Percentiles rank a stretch among this genome's conserved stretches.
These are phyloP conservation scores for Thalassiosira hispida DNA, from an alignment of 352 stramenopile species.

Conservation along the genomic window DNA sequence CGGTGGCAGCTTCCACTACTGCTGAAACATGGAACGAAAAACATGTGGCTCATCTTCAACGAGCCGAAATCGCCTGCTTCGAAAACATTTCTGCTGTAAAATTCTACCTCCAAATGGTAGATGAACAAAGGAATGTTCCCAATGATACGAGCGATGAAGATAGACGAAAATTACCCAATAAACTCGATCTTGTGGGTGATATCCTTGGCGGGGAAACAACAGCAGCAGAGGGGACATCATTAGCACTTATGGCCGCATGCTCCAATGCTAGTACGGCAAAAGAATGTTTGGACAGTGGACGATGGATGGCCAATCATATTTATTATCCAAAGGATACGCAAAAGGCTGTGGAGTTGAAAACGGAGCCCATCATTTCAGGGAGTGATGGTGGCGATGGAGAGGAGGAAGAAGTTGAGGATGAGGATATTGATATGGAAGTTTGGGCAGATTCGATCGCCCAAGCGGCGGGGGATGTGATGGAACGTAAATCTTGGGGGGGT, in stretches of 20 bases:
- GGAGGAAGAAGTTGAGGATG: conserved; percentile 12
- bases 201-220: neutral
- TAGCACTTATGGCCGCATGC: conserved; percentile 39
- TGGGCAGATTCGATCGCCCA: conserved; percentile 45
- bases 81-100: conserved; percentile 10
- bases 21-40: conserved; percentile 11
- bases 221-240: neutral
- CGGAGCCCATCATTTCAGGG: conserved; percentile 1
- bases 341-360: conserved; percentile 41
- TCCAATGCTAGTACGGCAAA: conserved; percentile 22
- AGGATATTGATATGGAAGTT: conserved; percentile 24
- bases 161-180: conserved; percentile 40
- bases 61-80: conserved; percentile 49
- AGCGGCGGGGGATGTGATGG: conserved; percentile 43
- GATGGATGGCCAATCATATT: conserved; percentile 55
- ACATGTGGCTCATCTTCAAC: conserved; percentile 8
- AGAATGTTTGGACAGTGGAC: conserved; percentile 50
- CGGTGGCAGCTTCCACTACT: too few species aligned
- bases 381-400: conserved; percentile 17
- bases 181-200: conserved; percentile 12
- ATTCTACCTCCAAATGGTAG: conserved; percentile 31
- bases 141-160: conserved; percentile 39
- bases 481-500: conserved; percentile 59
- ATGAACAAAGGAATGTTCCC: conserved; percentile 25
- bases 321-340: conserved; percentile 54